phyloP scores from a whole-genome alignment of 2,329 filamentous ascomycete genomes.

The Colletotrichum paranaense region DNA sequence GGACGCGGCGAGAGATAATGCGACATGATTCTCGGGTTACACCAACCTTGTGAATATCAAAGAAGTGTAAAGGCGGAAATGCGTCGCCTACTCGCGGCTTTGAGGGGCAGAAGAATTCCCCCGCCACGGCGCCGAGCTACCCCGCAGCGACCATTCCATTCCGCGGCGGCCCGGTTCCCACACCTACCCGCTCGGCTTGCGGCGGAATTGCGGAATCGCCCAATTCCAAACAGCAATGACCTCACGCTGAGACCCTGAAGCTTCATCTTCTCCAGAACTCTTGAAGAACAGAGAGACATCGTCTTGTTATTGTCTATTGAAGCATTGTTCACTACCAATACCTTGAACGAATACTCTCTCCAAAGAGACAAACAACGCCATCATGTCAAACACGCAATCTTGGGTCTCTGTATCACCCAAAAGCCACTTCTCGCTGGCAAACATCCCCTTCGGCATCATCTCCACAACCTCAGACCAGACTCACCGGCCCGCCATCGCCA shows the following conservation, averaged over 20 bases:
- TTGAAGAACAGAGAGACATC: neutral
- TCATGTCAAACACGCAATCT: constrained; percentile 34
- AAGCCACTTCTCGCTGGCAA: constrained; percentile 76
- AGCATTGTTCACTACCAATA: neutral
- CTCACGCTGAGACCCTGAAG: constrained; percentile 10
- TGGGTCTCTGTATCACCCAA: constrained; percentile 48
- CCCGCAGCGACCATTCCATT: constrained; percentile 23
- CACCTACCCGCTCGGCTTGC: constrained; percentile 36
- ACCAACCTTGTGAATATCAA: neutral
- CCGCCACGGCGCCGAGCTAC: constrained; percentile 29
- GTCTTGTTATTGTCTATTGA: neutral
- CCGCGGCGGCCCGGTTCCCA: constrained; percentile 27
- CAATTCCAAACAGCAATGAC: constrained; percentile 21
- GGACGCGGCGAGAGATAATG: neutral
- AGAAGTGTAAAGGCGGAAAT: neutral
- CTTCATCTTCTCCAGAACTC: neutral
- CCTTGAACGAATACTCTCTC: neutral
- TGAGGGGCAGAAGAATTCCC: neutral
- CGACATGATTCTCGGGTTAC: neutral
- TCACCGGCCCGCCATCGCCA: constrained; percentile 75
- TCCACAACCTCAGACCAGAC: constrained; percentile 66
- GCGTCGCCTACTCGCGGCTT: constrained; percentile 29
- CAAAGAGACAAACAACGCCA: neutral
- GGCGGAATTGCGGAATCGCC: constrained; percentile 33
- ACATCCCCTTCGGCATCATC: constrained; percentile 88